These are phyloP conservation scores for Stevia rebaudiana DNA, from an alignment of 140 eudicot species.

Conservation along the genomic window DNA sequence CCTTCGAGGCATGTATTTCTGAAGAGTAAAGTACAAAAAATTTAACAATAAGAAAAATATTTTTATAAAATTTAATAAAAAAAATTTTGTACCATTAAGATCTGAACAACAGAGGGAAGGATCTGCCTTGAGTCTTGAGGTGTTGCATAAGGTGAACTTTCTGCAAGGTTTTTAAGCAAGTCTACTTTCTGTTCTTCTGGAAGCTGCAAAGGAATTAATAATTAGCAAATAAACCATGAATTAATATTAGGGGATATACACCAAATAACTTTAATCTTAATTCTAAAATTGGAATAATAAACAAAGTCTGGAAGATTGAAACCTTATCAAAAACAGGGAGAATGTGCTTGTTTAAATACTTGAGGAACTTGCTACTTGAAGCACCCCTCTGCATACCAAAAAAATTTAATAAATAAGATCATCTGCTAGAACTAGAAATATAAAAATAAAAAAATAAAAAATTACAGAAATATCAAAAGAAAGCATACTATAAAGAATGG, in stretches of 20 bases:
- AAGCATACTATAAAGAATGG: constrained; percentile 65
- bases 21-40: constrained; percentile 3
- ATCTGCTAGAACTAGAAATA: not conserved
- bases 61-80: too few relatives aligned
- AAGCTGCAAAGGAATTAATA: constrained; percentile 39
- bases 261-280: not conserved
- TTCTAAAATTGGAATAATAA: not conserved
- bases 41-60: too few relatives aligned
- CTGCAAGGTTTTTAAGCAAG: constrained; percentile 86
- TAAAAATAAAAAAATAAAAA: not conserved
- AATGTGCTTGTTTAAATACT: constrained; percentile 76
- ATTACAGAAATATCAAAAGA: constrained; percentile 1
- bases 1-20: constrained; percentile 86
- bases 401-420: constrained; percentile 17
- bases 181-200: constrained; percentile 83
- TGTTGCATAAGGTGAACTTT: constrained; percentile 74
- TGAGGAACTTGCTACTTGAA: constrained; percentile 84
- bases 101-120: constrained; percentile 72
- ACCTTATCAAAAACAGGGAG: constrained; percentile 86
- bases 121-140: constrained; percentile 88
- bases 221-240: not conserved
- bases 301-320: constrained; percentile 16
- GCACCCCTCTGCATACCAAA: constrained; percentile 72
- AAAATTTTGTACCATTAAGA: constrained; percentile 50
- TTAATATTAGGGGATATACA: not conserved